Conservation (phyloP, 2,329 filamentous ascomycete genomes). For the Aureobasidium sp. region DNA sequence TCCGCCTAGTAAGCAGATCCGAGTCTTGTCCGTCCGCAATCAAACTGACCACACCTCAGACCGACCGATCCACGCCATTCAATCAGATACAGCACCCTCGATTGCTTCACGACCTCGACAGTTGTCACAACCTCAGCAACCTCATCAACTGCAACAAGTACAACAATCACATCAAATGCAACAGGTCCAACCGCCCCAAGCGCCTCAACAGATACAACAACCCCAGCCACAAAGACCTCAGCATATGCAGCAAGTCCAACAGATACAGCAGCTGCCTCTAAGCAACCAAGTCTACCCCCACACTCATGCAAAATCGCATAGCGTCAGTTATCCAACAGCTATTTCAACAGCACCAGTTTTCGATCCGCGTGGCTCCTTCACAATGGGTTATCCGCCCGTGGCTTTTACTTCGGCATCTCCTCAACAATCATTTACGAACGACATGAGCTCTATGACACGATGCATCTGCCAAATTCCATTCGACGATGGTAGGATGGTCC, state of each 20-base stretch:
- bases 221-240: constrained; percentile 11
- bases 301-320: constrained; percentile 16
- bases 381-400: constrained; percentile 9
- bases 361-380: constrained; percentile 13
- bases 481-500: constrained; percentile 52
- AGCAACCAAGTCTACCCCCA: not conserved
- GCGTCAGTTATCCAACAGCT: not conserved
- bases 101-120: not conserved
- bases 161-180: not conserved
- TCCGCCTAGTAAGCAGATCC: constrained; percentile 27
- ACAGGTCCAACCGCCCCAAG: not conserved
- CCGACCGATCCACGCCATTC: not conserved
- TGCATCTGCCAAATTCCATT: constrained; percentile 52
- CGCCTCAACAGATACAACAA: constrained; percentile 5
- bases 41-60: constrained; percentile 19
- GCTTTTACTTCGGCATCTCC: constrained; percentile 9
- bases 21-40: constrained; percentile 20
- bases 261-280: constrained; percentile 10
- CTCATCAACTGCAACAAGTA: constrained; percentile 1
- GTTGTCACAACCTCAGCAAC: constrained; percentile 1
- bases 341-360: constrained; percentile 12
- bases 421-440: constrained; percentile 14
- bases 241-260: not conserved
- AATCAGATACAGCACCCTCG: not conserved
- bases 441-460: constrained; percentile 36